Evolutionary conservation across 2,329 filamentous ascomycete genomes (phyloP), one percentile per base, ranked within the genome.

Genomic region (Colletotrichum theobromicola): DNA sequence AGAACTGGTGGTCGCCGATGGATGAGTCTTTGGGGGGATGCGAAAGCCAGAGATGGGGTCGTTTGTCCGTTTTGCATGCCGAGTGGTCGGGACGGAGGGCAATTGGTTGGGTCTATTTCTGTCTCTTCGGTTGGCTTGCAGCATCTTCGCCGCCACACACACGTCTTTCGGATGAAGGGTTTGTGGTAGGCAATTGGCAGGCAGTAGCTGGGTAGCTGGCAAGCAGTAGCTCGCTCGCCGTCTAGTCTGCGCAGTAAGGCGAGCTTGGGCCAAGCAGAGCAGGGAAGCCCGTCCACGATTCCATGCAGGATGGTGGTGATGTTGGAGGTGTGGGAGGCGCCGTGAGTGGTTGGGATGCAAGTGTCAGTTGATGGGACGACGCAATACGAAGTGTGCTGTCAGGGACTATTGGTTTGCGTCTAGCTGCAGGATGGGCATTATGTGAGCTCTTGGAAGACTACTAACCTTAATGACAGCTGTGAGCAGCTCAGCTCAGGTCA

Each of bases 311-410:
- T 60, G 28, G 55, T 28, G 34, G 24, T 9, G 18, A 15, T 21
- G 53, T 21, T 46, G 66, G 70, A 53, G 67, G 46, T 58, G 72
- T 58, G 72, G 62, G 18, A 64, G 10, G 30, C 28, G 16, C 34
- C 65, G 10, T 58, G 13, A 53, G 69, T 75, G 69, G 72, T 21
- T n/a, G 28, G 7, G n/a, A 64, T 72, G 69, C 46, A 72, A 32
- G 62, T 72, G 68, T 72, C 72, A 75, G 72, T 72, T 67, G 69
- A 63, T 63, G 72, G 61, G 68, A 72, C 42, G 62, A 66, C 10
- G 58, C 18, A 58, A 72, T 63, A 67, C 57, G 57, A 72, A 60
- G 24, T 67, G 72, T 58, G 72, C 62, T 64, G 69, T 37, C 68
- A 46, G 13, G 46, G 15, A 58, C 72, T 67, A 37, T 50, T 67